Conservation (phyloP, 169 alveolate species). For the Amoebophrya sp. region DNA sequence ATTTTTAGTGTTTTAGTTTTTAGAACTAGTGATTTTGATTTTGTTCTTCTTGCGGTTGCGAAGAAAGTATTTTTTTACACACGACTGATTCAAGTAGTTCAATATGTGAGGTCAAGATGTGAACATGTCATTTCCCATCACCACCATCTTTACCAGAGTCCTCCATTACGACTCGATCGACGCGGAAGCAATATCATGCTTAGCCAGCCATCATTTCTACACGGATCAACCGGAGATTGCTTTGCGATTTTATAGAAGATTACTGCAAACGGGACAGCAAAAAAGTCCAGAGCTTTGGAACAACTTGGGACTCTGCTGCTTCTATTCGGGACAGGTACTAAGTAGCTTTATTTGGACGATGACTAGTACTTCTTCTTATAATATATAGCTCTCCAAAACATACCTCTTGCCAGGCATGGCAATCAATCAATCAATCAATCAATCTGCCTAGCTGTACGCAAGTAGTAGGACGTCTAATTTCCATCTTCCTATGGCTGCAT, state of each 20-base stretch:
- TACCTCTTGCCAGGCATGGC: constrained; percentile 66
- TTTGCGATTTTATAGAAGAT: constrained; percentile 69
- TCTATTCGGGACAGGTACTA: constrained; percentile 42
- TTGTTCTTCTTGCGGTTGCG: no score
- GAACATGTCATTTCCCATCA: no score
- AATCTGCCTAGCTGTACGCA: no score
- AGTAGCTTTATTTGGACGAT: no score
- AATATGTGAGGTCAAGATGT: no score
- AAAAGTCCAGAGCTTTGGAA: constrained; percentile 74
- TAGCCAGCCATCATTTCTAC: constrained; percentile 77
- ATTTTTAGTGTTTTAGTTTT: not conserved
- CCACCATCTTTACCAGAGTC: no score
- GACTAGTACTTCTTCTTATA: not conserved
- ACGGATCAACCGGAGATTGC: constrained; percentile 82
- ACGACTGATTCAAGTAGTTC: no score
- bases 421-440: no score
- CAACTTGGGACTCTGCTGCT: constrained; percentile 59
- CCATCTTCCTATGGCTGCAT: no score
- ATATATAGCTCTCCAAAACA: constrained; percentile 53
- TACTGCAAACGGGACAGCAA: constrained; percentile 70
- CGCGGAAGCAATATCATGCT: constrained; percentile 71
- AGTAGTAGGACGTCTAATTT: no score
- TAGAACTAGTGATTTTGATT: not conserved
- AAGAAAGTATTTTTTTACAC: no score
- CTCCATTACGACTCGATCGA: constrained; percentile 66